Conservation (phyloP, 352 stramenopile genomes). For the Thalassiosira sp. region DNA sequence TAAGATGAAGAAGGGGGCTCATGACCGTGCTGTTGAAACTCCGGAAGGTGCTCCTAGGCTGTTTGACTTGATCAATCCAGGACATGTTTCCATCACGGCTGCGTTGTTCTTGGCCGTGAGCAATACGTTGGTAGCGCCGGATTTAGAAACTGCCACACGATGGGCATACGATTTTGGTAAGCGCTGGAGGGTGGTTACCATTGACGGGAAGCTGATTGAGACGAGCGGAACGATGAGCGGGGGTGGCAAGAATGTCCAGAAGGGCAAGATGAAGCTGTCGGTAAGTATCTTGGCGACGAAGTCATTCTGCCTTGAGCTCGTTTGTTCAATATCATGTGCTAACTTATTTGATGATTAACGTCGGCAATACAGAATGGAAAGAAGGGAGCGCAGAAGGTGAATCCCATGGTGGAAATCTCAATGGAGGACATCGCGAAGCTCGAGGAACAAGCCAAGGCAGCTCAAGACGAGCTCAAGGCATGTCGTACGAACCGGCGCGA, state of each 20-base stretch:
- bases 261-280: constrained; percentile 89
- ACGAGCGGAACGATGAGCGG: constrained; percentile 98
- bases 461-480: constrained; percentile 68
- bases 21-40: constrained; percentile 79
- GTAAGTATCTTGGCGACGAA: too few relatives aligned
- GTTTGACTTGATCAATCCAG: constrained; percentile 86
- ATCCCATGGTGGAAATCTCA: constrained; percentile 48
- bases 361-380: constrained; percentile 45
- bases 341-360: constrained; percentile 2
- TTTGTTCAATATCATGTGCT: too few relatives aligned
- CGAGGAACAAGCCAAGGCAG: constrained; percentile 64
- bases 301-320: too few relatives aligned
- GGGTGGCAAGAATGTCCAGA: constrained; percentile 91
- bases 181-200: constrained; percentile 95
- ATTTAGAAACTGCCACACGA: constrained; percentile 90
- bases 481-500: constrained; percentile 60
- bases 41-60: constrained; percentile 79
- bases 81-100: constrained; percentile 87
- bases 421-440: constrained; percentile 55
- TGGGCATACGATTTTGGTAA: constrained; percentile 88
- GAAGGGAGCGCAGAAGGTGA: constrained; percentile 25
- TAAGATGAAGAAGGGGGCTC: constrained; percentile 88
- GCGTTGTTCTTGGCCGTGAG: constrained; percentile 96
- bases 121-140: constrained; percentile 95
- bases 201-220: constrained; percentile 97